phyloP scores from a whole-genome alignment of 139 green algal species.

The Chlorella sp. region DNA sequence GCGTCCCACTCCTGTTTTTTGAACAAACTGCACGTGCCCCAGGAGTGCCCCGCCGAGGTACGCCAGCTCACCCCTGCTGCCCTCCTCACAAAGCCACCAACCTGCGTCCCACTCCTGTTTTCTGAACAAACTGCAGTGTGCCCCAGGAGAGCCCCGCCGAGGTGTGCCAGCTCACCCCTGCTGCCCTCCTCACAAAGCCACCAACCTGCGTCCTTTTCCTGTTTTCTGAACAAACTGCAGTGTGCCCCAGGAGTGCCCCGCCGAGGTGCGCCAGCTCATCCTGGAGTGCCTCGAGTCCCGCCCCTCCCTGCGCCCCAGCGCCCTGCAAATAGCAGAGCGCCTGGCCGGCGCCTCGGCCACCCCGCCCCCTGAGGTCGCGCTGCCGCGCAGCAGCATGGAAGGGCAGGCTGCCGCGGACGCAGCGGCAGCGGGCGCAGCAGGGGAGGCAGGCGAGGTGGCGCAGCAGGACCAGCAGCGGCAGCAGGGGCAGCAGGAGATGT shows the following conservation, averaged over 20 bases:
- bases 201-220: not conserved
- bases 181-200: not conserved
- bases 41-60: constrained; percentile 47
- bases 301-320: constrained; percentile 33
- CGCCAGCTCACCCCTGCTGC: constrained; percentile 32
- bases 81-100: not conserved
- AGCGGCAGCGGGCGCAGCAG: not conserved
- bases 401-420: not conserved
- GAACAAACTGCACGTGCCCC: constrained; percentile 21
- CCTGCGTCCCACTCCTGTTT: not conserved
- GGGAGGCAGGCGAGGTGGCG: not conserved
- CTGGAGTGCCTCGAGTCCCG: constrained; percentile 43
- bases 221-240: not conserved
- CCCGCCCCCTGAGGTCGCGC: not conserved
- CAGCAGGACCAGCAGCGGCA: not conserved
- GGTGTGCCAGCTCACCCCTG: not conserved
- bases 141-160: no score
- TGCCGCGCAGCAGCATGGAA: not conserved
- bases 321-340: constrained; percentile 40
- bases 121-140: no score
- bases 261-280: constrained; percentile 39
- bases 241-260: constrained; percentile 47
- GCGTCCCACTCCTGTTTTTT: not conserved
- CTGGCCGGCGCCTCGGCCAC: not conserved
- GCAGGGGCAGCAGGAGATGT: not conserved